phyloP scores from a whole-genome alignment of 2,329 filamentous ascomycete genomes.

The Trichophyton equinum region DNA sequence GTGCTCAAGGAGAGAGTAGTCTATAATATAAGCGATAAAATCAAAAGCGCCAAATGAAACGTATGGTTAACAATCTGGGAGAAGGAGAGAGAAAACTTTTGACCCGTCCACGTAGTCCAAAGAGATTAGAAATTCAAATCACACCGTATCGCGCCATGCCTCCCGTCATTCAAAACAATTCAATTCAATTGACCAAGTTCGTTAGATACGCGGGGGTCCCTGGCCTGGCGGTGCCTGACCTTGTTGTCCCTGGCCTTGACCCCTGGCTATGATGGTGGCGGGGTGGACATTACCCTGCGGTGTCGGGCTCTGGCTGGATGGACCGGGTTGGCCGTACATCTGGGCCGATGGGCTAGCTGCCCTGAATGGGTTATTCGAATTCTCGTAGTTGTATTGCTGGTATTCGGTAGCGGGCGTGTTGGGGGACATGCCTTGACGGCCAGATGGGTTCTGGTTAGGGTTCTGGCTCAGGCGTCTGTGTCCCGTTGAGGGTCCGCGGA shows the following conservation, averaged over 20 bases:
- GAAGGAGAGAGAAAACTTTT: neutral
- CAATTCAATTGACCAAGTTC: neutral
- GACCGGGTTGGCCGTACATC: neutral
- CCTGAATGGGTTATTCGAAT: neutral
- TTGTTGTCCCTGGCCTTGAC: neutral
- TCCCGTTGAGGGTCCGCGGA: constrained; percentile 30
- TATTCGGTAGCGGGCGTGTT: constrained; percentile 9
- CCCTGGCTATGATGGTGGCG: neutral
- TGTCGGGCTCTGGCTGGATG: neutral
- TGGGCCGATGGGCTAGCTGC: neutral
- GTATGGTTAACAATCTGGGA: neutral
- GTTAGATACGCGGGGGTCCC: neutral
- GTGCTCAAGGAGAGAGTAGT: neutral
- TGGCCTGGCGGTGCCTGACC: neutral
- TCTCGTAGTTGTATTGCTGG: constrained; percentile 10
- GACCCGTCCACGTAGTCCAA: neutral
- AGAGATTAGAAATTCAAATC: neutral
- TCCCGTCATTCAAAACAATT: neutral
- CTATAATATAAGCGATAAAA: neutral
- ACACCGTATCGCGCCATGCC: neutral
- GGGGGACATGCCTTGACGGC: neutral
- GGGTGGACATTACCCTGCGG: neutral
- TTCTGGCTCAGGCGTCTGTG: constrained; percentile 18
- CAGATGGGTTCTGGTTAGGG: neutral
- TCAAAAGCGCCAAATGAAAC: neutral